Conservation (phyloP, 768 basidiomycete genomes). For the Leccinum subtestaceum region DNA sequence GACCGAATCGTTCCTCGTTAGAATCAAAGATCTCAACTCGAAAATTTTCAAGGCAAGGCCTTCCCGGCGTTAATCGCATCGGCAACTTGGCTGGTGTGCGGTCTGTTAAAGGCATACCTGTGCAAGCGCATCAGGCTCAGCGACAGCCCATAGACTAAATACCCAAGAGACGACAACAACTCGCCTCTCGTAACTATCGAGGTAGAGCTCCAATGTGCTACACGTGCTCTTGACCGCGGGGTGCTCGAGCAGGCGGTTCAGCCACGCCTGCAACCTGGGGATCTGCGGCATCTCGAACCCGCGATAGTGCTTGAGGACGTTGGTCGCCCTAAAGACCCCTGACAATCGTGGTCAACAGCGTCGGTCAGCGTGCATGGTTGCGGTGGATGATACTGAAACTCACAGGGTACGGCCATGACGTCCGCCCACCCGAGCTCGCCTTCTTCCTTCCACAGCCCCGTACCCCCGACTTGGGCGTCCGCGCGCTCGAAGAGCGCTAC, state of each 20-base stretch:
- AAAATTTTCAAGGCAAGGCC: constrained; percentile 50
- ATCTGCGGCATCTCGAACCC: constrained; percentile 57
- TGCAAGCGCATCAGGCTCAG: background rate
- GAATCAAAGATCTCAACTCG: too few relatives aligned
- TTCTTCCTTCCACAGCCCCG: constrained; percentile 60
- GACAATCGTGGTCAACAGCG: background rate
- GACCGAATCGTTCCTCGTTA: background rate
- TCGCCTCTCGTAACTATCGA: constrained; percentile 71
- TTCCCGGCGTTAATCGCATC: constrained; percentile 70
- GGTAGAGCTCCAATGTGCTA: constrained; percentile 62
- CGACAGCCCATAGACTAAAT: background rate
- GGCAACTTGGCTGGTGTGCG: constrained; percentile 74
- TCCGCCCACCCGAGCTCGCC: constrained; percentile 60
- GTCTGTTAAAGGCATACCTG: constrained; percentile 75
- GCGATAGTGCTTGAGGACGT: constrained; percentile 64
- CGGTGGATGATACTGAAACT: constrained; percentile 18
- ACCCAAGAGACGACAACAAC: constrained; percentile 17
- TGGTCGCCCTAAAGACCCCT: constrained; percentile 70
- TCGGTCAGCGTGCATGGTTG: background rate
- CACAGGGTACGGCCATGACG: constrained; percentile 70
- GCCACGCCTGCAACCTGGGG: constrained; percentile 49
- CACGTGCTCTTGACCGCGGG: constrained; percentile 66
- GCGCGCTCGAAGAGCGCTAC: constrained; percentile 51
- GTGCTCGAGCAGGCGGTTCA: constrained; percentile 53
- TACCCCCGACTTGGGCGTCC: constrained; percentile 46